Conservation (phyloP, 805 yeast species). For the Candida sakaeoensis region DNA sequence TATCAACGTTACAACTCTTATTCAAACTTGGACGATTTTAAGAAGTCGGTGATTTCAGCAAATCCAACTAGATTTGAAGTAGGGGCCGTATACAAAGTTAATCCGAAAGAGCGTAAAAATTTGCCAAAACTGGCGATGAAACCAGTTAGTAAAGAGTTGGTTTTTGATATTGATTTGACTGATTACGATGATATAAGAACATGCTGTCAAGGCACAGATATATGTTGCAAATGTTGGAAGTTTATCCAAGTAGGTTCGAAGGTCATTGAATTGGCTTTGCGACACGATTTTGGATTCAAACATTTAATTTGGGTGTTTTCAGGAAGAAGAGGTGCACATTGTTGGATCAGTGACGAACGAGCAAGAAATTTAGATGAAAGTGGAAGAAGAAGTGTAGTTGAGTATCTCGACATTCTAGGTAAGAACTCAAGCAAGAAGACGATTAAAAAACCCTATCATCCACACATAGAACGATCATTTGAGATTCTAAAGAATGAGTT, state of each 20-base stretch:
- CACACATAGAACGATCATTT: constrained; percentile 75
- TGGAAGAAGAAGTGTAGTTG: constrained; percentile 73
- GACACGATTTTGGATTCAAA: constrained; percentile 85
- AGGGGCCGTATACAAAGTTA: constrained; percentile 86
- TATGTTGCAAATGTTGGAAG: constrained; percentile 90
- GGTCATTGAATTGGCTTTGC: constrained; percentile 65
- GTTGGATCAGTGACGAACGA: constrained; percentile 89
- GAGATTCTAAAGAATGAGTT: constrained; percentile 63
- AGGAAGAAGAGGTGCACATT: constrained; percentile 98
- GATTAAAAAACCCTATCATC: constrained; percentile 81
- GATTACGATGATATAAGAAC: constrained; percentile 94
- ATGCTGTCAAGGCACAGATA: constrained; percentile 82
- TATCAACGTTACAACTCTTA: constrained; percentile 88
- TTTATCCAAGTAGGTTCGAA: constrained; percentile 82
- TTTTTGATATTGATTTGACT: constrained; percentile 95
- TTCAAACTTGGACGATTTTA: constrained; percentile 63
- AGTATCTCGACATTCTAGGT: constrained; percentile 73
- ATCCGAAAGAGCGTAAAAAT: constrained; percentile 81
- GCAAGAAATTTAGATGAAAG: constrained; percentile 74
- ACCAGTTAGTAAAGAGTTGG: constrained; percentile 82
- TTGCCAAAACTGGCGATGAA: constrained; percentile 73
- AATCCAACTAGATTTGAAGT: constrained; percentile 91
- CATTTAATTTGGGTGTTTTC: constrained; percentile 93
- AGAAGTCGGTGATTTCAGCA: constrained; percentile 64
- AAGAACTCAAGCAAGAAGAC: constrained; percentile 48